Conservation (phyloP, 2,329 filamentous ascomycete genomes). For the Pseudocercospora crystallina region DNA sequence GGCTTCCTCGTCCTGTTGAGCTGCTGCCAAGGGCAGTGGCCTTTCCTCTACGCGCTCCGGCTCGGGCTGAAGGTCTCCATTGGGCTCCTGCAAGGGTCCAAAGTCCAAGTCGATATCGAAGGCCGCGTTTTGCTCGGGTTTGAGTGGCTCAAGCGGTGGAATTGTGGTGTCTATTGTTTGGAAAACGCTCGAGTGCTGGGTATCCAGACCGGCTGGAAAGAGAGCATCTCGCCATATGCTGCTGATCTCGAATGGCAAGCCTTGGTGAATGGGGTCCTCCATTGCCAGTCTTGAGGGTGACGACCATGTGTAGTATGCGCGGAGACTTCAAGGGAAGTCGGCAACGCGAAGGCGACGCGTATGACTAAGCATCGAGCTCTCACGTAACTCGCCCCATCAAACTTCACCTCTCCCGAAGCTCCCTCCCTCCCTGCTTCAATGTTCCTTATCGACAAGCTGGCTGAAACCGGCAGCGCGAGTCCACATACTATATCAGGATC, state of each 20-base stretch:
- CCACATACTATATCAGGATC: no score
- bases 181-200: constrained; percentile 18
- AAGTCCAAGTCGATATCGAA: constrained; percentile 16
- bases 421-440: no score
- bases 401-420: no score
- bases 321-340: no score
- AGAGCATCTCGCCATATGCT: constrained; percentile 25
- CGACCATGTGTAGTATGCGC: no score
- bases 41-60: background rate
- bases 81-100: constrained; percentile 14
- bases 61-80: constrained; percentile 32
- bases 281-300: constrained; percentile 1
- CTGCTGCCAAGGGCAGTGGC: constrained; percentile 24
- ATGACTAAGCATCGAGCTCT: no score
- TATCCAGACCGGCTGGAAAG: constrained; percentile 2
- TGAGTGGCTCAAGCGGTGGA: background rate
- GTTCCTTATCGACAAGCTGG: no score
- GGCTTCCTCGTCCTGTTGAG: background rate
- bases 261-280: constrained; percentile 15
- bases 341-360: no score
- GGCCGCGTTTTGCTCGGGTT: constrained; percentile 1
- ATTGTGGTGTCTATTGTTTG: constrained; percentile 6
- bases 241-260: constrained; percentile 25
- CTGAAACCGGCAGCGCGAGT: no score
- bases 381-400: no score